phyloP scores from a whole-genome alignment of 140 eudicot genomes.

The Flaveria floridana region DNA sequence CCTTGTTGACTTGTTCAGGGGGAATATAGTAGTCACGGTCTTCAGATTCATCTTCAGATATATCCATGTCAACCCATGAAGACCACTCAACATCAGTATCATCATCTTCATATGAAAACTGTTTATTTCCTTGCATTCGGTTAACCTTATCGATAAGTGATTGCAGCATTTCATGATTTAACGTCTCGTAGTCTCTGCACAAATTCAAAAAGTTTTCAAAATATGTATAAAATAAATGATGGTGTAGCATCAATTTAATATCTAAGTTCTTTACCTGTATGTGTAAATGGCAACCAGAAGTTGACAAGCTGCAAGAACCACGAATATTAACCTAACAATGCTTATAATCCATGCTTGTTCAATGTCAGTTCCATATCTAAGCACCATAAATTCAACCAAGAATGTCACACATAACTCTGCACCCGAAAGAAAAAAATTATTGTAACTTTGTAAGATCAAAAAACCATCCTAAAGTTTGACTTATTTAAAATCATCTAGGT shows the following conservation, averaged over 20 bases:
- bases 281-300: slow-evolving; percentile 57
- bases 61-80: slow-evolving; percentile 59
- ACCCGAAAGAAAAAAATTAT: slow-evolving; percentile 1
- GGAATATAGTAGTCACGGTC: slow-evolving; percentile 57
- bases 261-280: slow-evolving; percentile 54
- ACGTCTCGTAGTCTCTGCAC: slow-evolving; percentile 69
- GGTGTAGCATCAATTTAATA: neutral
- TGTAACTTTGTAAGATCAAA: neutral
- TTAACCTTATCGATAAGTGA: slow-evolving; percentile 60
- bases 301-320: slow-evolving; percentile 48
- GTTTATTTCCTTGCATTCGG: slow-evolving; percentile 44
- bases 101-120: slow-evolving; percentile 32
- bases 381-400: slow-evolving; percentile 47
- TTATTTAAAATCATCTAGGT: neutral
- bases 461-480: neutral
- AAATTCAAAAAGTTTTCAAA: neutral
- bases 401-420: slow-evolving; percentile 66
- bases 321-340: slow-evolving; percentile 43
- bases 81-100: slow-evolving; percentile 62
- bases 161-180: slow-evolving; percentile 65
- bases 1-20: slow-evolving; percentile 33
- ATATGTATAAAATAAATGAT: neutral
- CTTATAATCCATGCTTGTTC: slow-evolving; percentile 58
- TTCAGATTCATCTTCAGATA: slow-evolving; percentile 58
- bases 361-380: slow-evolving; percentile 43